Base-by-base conservation (phyloP, 805 yeast genomes). In the Myxozyma sirexii region DNA sequence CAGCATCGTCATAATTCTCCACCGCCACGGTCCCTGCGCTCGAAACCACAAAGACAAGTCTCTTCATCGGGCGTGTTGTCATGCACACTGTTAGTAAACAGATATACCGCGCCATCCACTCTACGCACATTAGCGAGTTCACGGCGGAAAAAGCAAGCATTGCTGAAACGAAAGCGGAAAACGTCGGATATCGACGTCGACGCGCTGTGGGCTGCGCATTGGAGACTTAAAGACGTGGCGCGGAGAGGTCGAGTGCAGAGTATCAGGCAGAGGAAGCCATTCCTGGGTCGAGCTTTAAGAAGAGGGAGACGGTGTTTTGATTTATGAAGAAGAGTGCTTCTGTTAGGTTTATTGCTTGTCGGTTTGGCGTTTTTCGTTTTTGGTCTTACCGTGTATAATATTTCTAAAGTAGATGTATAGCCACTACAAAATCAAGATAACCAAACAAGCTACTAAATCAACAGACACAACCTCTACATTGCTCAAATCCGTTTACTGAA, bases 171-270 rank as follows among this genome's bases (percentile, higher is more conserved):
- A 7, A 59, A 49, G 23, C 52, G 53, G 5, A 44, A 27, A 17
- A 21, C 37, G 24, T 4, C 41, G 4, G 42, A 47, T 15, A 29
- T 59, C 24, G 56, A 59, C 39, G 35, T 59, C 10, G 62, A 59
- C 27, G 48, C 38, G 2, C 43, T 59, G 15, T 59, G 62, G 62
- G 58, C 58, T 33, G 56, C 59, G 12, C 62, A 59, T 47, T 59
- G 62, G 62, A 37, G 56, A 6, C 10, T 27, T 17, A 47, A 29
- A 48, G 56, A 29, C 17, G 10, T 7, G 21, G 33, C 31, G 35
- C 13, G 49, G 35, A 24, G 38, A 4, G 23, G 21, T n/a, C 21
- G n/a, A 17, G 42, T 17, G 19, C 19, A 17, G n/a, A 23, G 8
- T 29, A 17, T 24, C 6, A 29, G 49, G 39, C 50, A 21, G n/a